Evolutionary conservation across 352 stramenopile species (phyloP), one percentile per base, ranked within the genome.

Genomic region (Poterioochromonas sp.): DNA sequence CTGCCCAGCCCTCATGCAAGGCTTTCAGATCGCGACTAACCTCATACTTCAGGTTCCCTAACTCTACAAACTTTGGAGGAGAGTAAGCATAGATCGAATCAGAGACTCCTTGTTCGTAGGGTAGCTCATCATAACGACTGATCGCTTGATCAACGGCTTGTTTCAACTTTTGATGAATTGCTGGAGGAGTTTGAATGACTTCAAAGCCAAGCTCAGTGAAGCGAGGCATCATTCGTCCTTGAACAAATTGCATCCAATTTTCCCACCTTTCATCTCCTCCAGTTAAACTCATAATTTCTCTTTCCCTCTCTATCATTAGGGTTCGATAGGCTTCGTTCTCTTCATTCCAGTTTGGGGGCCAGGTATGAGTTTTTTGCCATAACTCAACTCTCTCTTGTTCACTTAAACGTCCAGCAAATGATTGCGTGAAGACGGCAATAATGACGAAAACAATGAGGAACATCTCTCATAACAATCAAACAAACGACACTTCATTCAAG

Each of bases 191-290:
- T 54, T 74, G 37, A 18, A 74, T 54, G 12, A 74, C 12, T 58
- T 74, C 15, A 39, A 74, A 74, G 8, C 65, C 65, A 3, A 35
- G 5, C 22, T 74, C 65, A 32, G 65, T 74, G 32, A 71, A 71
- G 2, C 35, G 11, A 34, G 15, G 34, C 2, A 37, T 12, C 2
- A 49, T 34, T 22, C 62, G 29, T 8, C 34, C 8, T 44, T 5
- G 11, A 44, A 74, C n/a, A 54, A 20, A 74, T n/a, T 58, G 39
- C 65, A 74, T 58, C 65, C 65, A 74, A 54, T 74, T 74, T n/a
- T 74, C 65, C 65, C 65, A 74, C 3, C 65, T 29, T 37, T 74
- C 65, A 54, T 74, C 65, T 35, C 15, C 43, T 29, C 65, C 65
- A 40, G 65, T 8, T 11, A 74, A 18, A 1, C 22, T 18, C 65